phyloP scores from a whole-genome alignment of 1,284 basidiomycete genomes.

The Ustilago loliicola region DNA sequence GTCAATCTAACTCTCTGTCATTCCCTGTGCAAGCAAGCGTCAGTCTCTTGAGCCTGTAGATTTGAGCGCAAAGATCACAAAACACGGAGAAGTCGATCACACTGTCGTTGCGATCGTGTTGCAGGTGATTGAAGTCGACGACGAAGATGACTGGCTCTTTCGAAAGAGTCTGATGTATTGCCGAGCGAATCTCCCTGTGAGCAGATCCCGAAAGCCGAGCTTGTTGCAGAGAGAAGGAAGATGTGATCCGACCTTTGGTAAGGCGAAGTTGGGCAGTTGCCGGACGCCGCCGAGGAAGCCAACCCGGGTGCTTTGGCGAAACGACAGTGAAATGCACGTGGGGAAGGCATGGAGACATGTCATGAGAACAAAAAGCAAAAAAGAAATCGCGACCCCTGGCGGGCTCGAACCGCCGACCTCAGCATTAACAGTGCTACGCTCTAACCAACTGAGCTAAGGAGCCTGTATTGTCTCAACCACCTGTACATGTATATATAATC shows the following conservation, averaged over 20 bases:
- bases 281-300: too few species aligned
- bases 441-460: slow-evolving; percentile 62
- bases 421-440: slow-evolving; percentile 62
- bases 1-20: neutral
- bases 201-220: too few species aligned
- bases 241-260: too few species aligned
- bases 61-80: neutral
- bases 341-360: neutral
- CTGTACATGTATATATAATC: neutral
- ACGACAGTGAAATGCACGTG: neutral
- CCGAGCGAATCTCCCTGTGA: too few species aligned
- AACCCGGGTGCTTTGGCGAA: neutral
- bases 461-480: neutral
- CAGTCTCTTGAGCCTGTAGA: neutral
- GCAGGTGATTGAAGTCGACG: too few species aligned
- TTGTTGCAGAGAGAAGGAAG: too few species aligned
- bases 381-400: slow-evolving; percentile 47
- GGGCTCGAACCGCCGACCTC: slow-evolving; percentile 62
- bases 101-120: too few species aligned
- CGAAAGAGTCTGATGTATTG: too few species aligned
- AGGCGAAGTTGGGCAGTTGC: too few species aligned
- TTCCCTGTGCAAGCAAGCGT: neutral
- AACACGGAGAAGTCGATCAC: too few species aligned
- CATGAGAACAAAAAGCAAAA: slow-evolving; percentile 9
- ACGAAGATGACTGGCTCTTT: too few species aligned